phyloP scores from a whole-genome alignment of 495 filamentous ascomycete species.

The Aspergillus cristatus region DNA sequence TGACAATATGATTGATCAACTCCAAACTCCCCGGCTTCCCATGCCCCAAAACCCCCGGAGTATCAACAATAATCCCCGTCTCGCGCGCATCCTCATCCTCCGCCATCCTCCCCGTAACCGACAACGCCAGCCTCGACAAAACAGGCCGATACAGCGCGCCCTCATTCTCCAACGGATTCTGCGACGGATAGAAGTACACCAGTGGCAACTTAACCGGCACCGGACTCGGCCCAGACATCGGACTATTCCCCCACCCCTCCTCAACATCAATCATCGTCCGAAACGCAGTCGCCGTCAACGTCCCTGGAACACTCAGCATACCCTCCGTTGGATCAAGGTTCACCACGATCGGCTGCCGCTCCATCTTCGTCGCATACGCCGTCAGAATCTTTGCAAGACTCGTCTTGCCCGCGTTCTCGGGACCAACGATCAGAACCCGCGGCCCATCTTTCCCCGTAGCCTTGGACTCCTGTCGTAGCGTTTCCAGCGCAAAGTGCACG shows the following conservation, averaged over 20 bases:
- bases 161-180: conserved; percentile 62
- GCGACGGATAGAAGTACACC: conserved; percentile 80
- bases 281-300: conserved; percentile 73
- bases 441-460: conserved; percentile 53
- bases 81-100: conserved; percentile 62
- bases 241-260: conserved; percentile 84
- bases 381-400: conserved; percentile 73
- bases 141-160: conserved; percentile 62
- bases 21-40: conserved; percentile 59
- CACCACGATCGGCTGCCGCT: conserved; percentile 70
- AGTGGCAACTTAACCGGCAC: conserved; percentile 86
- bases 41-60: conserved; percentile 56
- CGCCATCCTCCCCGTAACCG: conserved; percentile 67
- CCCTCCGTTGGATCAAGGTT: conserved; percentile 83
- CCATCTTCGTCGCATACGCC: conserved; percentile 67
- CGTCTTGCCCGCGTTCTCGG: conserved; percentile 76
- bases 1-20: conserved; percentile 69
- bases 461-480: conserved; percentile 45
- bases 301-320: conserved; percentile 77
- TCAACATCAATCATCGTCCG: conserved; percentile 80
- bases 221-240: conserved; percentile 78
- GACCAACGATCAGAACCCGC: conserved; percentile 75
- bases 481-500: conserved; percentile 76
- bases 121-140: conserved; percentile 66
- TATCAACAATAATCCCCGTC: conserved; percentile 80